Evolutionary conservation across 2,329 filamentous ascomycete species (phyloP), one percentile per base, ranked within the genome.

Genomic region (Fusarium illudens): DNA sequence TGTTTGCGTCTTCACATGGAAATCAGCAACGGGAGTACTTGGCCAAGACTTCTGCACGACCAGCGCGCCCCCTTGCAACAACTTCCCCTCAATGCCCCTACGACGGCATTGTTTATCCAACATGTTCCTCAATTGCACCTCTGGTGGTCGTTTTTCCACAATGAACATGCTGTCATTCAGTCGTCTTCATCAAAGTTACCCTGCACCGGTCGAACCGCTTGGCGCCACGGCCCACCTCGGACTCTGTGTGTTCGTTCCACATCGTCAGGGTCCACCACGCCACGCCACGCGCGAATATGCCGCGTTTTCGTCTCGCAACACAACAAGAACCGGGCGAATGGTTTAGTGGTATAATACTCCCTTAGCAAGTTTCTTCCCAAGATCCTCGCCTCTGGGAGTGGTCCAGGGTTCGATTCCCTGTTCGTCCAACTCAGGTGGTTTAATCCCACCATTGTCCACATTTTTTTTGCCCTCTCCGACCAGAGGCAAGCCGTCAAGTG

Each of bases 301-400:
- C 22, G 25, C 50, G 54, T 39, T 66, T 51, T 32, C 53, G 29
- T 17, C 13, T 1, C 1, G 2, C 0, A n/a, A 34, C 4, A 39
- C 36, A 62, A 50, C 29, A 65, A 60, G n/a, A 58, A 50, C 42
- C 30, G 69, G 71, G 71, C 69, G 71, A 73, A 73, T 73, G 67
- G 69, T 71, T 73, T 73, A 71, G 71, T 72, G 70, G 64, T 70
- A 71, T 71, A 72, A 72, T 72, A 72, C 70, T 72, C 70, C 62
- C 65, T 72, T 72, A 71, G 70, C 70, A 71, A 62, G 33, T 25
- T 64, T 48, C 22, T 53, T 54, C 22, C n/a, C 29, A 33, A 34
- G 25, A 9, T n/a, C n/a, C n/a, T n/a, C n/a, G n/a, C 17, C 37
- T 39, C 32, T 52, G 61, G 62, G 62, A 64, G 62, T 64, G 53